phyloP scores from a whole-genome alignment of 768 basidiomycete genomes.

The Pisolithus marmoratus region DNA sequence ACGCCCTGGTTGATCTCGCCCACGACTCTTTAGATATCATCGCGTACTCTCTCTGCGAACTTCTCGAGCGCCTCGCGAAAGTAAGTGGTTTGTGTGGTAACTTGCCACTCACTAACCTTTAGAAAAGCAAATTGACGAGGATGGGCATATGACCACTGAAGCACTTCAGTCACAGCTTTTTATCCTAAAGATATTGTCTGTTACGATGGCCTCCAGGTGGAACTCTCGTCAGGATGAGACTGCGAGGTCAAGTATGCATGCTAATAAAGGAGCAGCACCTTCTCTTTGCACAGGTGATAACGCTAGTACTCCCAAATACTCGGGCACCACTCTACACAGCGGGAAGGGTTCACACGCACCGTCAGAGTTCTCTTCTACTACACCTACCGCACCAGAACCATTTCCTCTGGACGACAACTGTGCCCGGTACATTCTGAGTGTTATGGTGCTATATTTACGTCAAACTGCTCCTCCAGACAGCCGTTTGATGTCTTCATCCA shows the following conservation, averaged over 20 bases:
- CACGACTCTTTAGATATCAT: slow-evolving; percentile 76
- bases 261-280: slow-evolving; percentile 32
- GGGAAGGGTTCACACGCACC: slow-evolving; percentile 34
- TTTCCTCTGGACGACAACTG: slow-evolving; percentile 75
- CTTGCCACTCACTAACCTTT: slow-evolving; percentile 10
- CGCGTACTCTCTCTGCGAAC: slow-evolving; percentile 68
- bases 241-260: slow-evolving; percentile 36
- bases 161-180: slow-evolving; percentile 84
- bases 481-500: slow-evolving; percentile 54
- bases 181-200: slow-evolving; percentile 72
- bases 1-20: slow-evolving; percentile 76
- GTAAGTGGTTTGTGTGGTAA: slow-evolving; percentile 34
- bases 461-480: slow-evolving; percentile 57
- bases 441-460: slow-evolving; percentile 78
- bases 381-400: slow-evolving; percentile 54
- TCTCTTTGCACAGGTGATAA: slow-evolving; percentile 24
- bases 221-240: slow-evolving; percentile 37
- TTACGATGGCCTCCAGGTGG: slow-evolving; percentile 78
- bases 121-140: slow-evolving; percentile 46
- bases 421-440: slow-evolving; percentile 74
- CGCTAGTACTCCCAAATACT: slow-evolving; percentile 33
- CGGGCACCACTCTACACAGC: slow-evolving; percentile 18
- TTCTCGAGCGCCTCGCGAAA: slow-evolving; percentile 73
- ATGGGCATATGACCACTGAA: slow-evolving; percentile 54
- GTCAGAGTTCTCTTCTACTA: slow-evolving; percentile 34